Evolutionary conservation across 768 basidiomycete genomes (phyloP).

Genomic region (Tylopilus plumbeoviolaceoides): DNA sequence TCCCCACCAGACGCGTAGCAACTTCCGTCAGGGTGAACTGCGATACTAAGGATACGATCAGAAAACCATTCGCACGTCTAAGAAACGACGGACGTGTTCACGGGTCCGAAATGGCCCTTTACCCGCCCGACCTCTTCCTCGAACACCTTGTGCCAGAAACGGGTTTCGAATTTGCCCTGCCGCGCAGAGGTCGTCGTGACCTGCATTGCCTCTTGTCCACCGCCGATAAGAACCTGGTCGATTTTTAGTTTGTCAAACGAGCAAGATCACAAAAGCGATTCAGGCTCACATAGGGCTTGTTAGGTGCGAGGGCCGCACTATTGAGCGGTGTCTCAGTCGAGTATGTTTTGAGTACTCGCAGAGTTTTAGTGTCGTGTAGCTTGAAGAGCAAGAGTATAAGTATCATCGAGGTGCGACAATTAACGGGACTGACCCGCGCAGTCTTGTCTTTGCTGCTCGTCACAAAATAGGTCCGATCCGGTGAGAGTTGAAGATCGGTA

Average conservation of each 20-base stretch:
- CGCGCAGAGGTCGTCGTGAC: slow-evolving; percentile 93
- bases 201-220: slow-evolving; percentile 96
- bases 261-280: neutral
- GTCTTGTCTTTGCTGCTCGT: slow-evolving; percentile 97
- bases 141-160: slow-evolving; percentile 97
- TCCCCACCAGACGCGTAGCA: slow-evolving; percentile 94
- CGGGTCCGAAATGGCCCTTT: slow-evolving; percentile 95
- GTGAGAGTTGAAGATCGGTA: slow-evolving; percentile 88
- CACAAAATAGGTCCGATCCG: slow-evolving; percentile 90
- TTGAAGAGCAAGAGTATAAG: slow-evolving; percentile 31
- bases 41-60: slow-evolving; percentile 55
- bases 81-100: slow-evolving; percentile 76
- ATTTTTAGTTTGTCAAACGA: neutral
- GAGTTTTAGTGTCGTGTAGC: slow-evolving; percentile 84
- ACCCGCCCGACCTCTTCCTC: slow-evolving; percentile 97
- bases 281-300: slow-evolving; percentile 70
- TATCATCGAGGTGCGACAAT: neutral
- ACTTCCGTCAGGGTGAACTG: slow-evolving; percentile 85
- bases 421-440: slow-evolving; percentile 60
- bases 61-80: neutral
- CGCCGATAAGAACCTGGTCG: slow-evolving; percentile 78
- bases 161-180: slow-evolving; percentile 96
- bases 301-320: slow-evolving; percentile 82
- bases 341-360: slow-evolving; percentile 91
- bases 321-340: slow-evolving; percentile 93